phyloP scores from a whole-genome alignment of 345 rosid genomes.

The Gossypium ekmanianum region DNA sequence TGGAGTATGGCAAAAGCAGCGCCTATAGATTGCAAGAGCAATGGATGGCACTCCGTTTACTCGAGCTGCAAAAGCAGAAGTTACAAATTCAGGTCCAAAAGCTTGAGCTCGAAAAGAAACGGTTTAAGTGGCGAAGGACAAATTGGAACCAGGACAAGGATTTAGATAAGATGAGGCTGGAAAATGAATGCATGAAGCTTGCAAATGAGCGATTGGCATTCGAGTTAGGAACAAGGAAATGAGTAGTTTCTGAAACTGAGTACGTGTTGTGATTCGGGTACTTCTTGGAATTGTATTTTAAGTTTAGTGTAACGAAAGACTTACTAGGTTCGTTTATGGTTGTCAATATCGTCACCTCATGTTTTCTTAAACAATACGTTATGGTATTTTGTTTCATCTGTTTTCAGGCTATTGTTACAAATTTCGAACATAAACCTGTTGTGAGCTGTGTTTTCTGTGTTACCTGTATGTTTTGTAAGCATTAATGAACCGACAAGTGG shows the following conservation, averaged over 20 bases:
- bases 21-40: constrained; percentile 6
- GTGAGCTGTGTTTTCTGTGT: background rate
- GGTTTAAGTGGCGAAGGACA: constrained; percentile 9
- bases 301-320: background rate
- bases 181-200: constrained; percentile 25
- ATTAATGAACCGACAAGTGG: background rate
- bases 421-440: too few relatives aligned
- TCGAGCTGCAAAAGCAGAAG: constrained; percentile 15
- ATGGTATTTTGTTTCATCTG: background rate
- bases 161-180: constrained; percentile 25
- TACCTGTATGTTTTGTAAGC: background rate
- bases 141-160: constrained; percentile 16
- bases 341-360: background rate
- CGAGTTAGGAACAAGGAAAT: constrained; percentile 19
- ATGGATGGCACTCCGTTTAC: constrained; percentile 17
- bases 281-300: background rate
- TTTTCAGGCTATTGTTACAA: too few relatives aligned
- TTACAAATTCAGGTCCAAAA: constrained; percentile 19
- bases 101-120: constrained; percentile 16
- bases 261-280: background rate
- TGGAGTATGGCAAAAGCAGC: background rate
- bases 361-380: background rate
- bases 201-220: constrained; percentile 19
- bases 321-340: background rate
- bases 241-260: background rate